These are phyloP conservation scores for Psilocybe cyanescens DNA, from an alignment of 768 basidiomycete genomes.

Conservation along the genomic window DNA sequence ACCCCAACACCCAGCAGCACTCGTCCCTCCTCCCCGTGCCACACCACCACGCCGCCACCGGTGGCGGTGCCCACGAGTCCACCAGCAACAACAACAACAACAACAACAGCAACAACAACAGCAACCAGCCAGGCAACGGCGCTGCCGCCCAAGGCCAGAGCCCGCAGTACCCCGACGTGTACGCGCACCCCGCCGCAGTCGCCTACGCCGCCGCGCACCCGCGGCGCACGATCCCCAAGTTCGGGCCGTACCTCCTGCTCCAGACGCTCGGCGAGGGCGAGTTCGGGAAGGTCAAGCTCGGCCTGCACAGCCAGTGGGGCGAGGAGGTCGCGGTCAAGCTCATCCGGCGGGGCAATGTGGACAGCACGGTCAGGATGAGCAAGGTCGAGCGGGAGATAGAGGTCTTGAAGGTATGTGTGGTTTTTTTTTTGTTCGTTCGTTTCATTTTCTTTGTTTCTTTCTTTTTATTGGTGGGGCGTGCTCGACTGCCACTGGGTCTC, in stretches of 20 bases:
- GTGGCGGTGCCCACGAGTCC: conserved; percentile 30
- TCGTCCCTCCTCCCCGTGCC: conserved; percentile 7
- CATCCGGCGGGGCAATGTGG: conserved; percentile 91
- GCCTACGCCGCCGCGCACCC: conserved; percentile 86
- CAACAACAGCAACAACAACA: background rate
- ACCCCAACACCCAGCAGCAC: conserved; percentile 22
- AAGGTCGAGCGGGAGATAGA: conserved; percentile 99
- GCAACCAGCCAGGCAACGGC: background rate
- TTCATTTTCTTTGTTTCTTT: too few species aligned
- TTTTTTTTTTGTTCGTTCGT: background rate
- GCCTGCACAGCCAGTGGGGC: conserved; percentile 89
- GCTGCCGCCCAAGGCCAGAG: background rate
- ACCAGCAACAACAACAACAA: conserved; percentile 28
- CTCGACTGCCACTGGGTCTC: too few species aligned
- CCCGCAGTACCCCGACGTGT: conserved; percentile 54
- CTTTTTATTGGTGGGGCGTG: too few species aligned
- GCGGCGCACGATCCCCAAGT: conserved; percentile 85
- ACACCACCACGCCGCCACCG: conserved; percentile 17
- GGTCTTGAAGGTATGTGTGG: conserved; percentile 74
- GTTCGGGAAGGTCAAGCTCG: conserved; percentile 99
- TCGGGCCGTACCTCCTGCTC: conserved; percentile 93
- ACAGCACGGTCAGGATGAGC: conserved; percentile 82
- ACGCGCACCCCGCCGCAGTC: conserved; percentile 82
- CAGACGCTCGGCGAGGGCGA: conserved; percentile 98
- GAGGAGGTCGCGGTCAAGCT: conserved; percentile 99